These are phyloP conservation scores for Paramecium primaurelia DNA, from an alignment of 73 alveolate genomes.

Conservation along the genomic window DNA sequence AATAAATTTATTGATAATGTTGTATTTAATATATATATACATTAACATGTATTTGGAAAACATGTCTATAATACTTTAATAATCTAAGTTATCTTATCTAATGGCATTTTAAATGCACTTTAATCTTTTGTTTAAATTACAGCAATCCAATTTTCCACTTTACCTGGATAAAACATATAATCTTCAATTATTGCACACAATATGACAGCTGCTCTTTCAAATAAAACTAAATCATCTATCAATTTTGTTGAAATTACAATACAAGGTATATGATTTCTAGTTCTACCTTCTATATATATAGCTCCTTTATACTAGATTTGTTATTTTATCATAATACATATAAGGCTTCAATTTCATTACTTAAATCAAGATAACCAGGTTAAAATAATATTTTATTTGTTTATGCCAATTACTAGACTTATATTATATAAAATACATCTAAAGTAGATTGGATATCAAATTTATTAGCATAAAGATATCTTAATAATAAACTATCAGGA, in stretches of 20 bases:
- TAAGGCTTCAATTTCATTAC: background rate
- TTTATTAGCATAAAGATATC: slow-evolving; percentile 25
- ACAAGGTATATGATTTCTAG: background rate
- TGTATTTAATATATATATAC: background rate
- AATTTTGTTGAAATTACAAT: background rate
- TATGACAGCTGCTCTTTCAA: background rate
- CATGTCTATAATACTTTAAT: background rate
- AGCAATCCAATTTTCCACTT: slow-evolving; percentile 15
- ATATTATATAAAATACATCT: background rate
- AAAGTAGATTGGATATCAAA: background rate
- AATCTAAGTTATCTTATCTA: background rate
- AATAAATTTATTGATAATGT: background rate
- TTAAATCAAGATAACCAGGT: background rate
- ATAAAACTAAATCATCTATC: background rate
- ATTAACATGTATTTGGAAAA: background rate
- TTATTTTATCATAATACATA: background rate
- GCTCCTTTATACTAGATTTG: background rate
- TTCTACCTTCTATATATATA: slow-evolving; percentile 37
- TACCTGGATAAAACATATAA: slow-evolving; percentile 16
- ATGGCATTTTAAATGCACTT: background rate
- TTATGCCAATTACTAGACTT: background rate
- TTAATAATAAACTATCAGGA: background rate
- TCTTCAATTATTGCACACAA: slow-evolving; percentile 5
- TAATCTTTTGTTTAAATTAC: background rate
- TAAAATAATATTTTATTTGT: background rate